Percentiles rank a stretch among this genome's conserved stretches.
Conservation (phyloP, 495 filamentous ascomycete genomes). For the Podospora pseudoanserina region DNA sequence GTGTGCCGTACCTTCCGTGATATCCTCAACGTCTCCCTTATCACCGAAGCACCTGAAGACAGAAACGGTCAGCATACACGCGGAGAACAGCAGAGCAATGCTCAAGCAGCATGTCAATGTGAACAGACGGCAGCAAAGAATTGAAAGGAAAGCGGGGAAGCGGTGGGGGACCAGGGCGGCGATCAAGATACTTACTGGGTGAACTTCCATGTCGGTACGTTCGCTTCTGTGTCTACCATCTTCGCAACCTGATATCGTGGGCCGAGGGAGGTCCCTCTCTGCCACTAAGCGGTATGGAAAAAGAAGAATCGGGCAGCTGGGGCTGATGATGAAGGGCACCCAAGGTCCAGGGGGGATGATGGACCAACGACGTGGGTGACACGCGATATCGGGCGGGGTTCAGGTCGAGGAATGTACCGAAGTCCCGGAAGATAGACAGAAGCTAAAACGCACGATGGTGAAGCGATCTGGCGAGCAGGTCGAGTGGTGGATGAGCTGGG, state of each 20-base stretch:
- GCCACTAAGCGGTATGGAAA: conserved; percentile 24
- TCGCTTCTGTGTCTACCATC: conserved; percentile 96
- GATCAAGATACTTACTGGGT: conserved; percentile 74
- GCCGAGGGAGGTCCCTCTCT: conserved; percentile 22
- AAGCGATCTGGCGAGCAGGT: background rate
- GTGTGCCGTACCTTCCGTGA: conserved; percentile 80
- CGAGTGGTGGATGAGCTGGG: background rate
- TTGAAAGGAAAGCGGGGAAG: background rate
- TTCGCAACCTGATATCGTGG: conserved; percentile 42
- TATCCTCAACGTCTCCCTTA: conserved; percentile 99
- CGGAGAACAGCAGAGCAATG: background rate
- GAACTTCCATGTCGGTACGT: conserved; percentile 98
- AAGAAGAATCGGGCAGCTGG: conserved; percentile 21
- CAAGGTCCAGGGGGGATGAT: conserved; percentile 9
- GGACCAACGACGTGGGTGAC: conserved; percentile 6
- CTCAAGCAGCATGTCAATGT: background rate
- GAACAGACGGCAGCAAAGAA: background rate
- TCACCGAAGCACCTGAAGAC: conserved; percentile 88
- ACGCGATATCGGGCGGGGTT: conserved; percentile 13
- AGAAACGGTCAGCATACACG: conserved; percentile 14
- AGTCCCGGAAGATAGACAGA: background rate
- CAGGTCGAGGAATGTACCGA: conserved; percentile 1
- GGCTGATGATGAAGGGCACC: conserved; percentile 13
- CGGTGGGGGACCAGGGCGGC: background rate
- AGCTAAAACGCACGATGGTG: background rate